Percentiles rank a stretch among this genome's conserved stretches.
Conservation (phyloP, 148 eudicot species). For the Chenopodium berlandieri region DNA sequence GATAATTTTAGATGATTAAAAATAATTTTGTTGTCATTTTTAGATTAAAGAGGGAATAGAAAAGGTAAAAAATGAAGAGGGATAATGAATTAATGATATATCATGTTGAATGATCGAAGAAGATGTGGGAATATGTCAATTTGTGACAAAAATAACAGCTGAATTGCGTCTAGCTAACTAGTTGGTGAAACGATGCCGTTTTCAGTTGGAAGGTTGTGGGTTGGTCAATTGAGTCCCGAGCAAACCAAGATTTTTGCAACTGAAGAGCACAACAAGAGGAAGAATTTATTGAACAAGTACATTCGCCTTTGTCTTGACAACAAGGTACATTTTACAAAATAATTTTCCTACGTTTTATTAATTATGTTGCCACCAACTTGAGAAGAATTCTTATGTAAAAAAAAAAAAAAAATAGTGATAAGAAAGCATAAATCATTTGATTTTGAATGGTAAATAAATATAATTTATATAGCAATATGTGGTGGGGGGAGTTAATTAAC, state of each 20-base stretch:
- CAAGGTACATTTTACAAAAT: conserved; percentile 29
- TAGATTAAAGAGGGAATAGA: not conserved
- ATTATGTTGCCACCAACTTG: too few relatives aligned
- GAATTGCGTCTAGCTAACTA: not conserved
- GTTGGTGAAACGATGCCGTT: not conserved
- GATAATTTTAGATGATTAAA: too few relatives aligned
- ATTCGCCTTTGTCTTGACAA: conserved; percentile 50
- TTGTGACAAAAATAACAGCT: not conserved
- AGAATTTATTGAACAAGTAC: conserved; percentile 48
- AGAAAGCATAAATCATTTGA: too few relatives aligned
- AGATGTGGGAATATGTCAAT: not conserved
- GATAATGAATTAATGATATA: not conserved
- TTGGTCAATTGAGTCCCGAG: conserved; percentile 55
- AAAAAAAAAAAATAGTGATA: too few relatives aligned
- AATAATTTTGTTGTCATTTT: not conserved
- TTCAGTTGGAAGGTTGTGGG: conserved; percentile 59
- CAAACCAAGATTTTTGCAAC: conserved; percentile 41
- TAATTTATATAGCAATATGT: too few relatives aligned
- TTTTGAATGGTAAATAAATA: too few relatives aligned
- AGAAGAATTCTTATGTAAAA: too few relatives aligned
- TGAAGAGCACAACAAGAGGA: conserved; percentile 52
- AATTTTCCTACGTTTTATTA: too few relatives aligned
- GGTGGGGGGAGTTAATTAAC: too few relatives aligned
- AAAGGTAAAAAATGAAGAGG: not conserved
- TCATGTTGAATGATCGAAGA: not conserved